Base-by-base conservation (phyloP, 164 flowering plant genomes). In the Stephania yunnanensis region DNA sequence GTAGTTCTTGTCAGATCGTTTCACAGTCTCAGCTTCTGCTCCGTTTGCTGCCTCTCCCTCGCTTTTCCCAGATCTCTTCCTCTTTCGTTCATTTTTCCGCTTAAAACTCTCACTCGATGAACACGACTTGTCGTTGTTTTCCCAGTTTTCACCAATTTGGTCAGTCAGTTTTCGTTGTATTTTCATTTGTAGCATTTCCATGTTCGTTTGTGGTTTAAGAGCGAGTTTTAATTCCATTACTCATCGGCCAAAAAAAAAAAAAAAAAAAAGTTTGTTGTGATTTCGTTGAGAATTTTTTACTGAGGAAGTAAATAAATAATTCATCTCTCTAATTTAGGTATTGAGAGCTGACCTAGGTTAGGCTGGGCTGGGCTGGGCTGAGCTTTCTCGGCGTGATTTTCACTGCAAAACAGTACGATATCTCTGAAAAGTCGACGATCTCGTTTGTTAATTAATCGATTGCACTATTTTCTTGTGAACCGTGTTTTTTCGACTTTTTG, bases 1-100 rank as follows among this genome's bases (percentile, higher is more conserved):
- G 82, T 80, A 73, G 75, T 77, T 25, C 25, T 79, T 68, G 55
- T 15, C 46, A 44, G 72, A 53, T 53, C 52, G 42, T 68, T 7
- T 75, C 7, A n/a, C 50, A 13, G 6, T 68, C 12, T 69, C 53
- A 20, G 53, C 6, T 17, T 53, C n/a, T 71, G 30, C 8, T 50
- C n/a, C 22, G 1, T 0, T 61, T 71, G 64, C 29, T 48, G 52
- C 13, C 17, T 45, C 48, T 68, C 12, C 15, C n/a, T 50, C 13
- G 22, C 46, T 69, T 69, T 44, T 42, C 48, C 46, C 4, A 44
- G 48, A 17, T 69, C n/a, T 46, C 8, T 69, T 19, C 66, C 20
- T 61, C 66, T 61, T 61, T n/a, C 25, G 66, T 61, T 61, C 25
- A 20, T 19, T 22, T n/a, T 5, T 20, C 66, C 25, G 66, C 5